These are phyloP conservation scores for Cyberlindnera samutprakarnensis DNA, from an alignment of 805 yeast genomes.

Conservation along the genomic window DNA sequence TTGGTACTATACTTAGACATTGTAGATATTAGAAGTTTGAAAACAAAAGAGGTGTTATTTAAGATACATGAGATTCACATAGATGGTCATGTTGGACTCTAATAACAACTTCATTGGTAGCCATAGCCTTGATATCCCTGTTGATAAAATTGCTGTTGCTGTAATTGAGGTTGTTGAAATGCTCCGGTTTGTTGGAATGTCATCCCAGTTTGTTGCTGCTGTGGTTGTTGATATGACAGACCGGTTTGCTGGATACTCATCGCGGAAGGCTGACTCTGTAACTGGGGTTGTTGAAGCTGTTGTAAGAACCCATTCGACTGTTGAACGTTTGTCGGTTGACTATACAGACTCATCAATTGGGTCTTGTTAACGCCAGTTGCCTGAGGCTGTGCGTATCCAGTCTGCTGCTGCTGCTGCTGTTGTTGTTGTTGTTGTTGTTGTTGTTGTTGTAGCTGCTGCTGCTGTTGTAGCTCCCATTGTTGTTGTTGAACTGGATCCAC, in stretches of 20 bases:
- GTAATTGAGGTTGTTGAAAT: slow-evolving; percentile 3
- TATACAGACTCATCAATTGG: slow-evolving; percentile 22
- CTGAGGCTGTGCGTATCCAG: slow-evolving; percentile 1
- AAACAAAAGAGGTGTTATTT: no score
- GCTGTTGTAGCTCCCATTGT: slow-evolving; percentile 20
- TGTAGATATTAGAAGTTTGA: no score
- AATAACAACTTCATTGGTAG: not conserved
- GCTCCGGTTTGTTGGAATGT: slow-evolving; percentile 5
- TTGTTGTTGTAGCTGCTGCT: slow-evolving; percentile 11
- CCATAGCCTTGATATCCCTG: slow-evolving; percentile 1
- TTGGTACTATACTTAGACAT: no score
- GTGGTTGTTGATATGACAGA: slow-evolving; percentile 7
- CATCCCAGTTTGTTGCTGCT: slow-evolving; percentile 4
- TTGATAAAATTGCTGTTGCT: slow-evolving; percentile 1
- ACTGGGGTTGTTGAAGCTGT: slow-evolving; percentile 7
- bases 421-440: slow-evolving; percentile 3
- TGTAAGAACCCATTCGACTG: slow-evolving; percentile 17
- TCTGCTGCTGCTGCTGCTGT: slow-evolving; percentile 2
- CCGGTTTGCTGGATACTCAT: slow-evolving; percentile 3
- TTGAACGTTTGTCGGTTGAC: slow-evolving; percentile 30
- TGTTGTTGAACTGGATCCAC: slow-evolving; percentile 60
- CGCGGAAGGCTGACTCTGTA: slow-evolving; percentile 1
- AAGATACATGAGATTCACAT: not conserved
- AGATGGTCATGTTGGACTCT: not conserved
- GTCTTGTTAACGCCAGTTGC: slow-evolving; percentile 11